Conservation (phyloP, 2,329 filamentous ascomycete species). For the Apiospora marii region DNA sequence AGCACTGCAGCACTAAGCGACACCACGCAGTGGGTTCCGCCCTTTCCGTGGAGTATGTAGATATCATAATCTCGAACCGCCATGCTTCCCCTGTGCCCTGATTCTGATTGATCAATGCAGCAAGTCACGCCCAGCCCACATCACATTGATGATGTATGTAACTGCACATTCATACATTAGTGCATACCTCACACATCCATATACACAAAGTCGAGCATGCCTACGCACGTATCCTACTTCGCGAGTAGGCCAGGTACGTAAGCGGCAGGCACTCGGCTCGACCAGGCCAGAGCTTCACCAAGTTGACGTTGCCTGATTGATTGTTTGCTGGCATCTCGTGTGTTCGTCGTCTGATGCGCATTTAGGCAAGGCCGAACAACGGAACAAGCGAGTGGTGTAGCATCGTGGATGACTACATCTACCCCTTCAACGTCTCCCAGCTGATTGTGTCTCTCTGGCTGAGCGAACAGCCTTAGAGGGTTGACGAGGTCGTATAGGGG, state of each 20-base stretch:
- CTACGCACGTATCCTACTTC: background rate
- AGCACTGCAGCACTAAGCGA: background rate
- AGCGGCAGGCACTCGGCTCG: background rate
- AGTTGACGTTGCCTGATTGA: background rate
- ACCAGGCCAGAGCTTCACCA: background rate
- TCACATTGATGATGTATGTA: background rate
- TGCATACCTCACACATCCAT: background rate
- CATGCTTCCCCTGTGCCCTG: background rate
- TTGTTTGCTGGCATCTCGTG: conserved; percentile 5
- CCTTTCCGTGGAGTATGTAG: background rate
- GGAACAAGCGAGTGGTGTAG: background rate
- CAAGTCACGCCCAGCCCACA: background rate
- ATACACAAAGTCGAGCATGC: background rate
- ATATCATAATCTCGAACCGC: background rate
- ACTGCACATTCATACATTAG: background rate
- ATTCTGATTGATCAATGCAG: conserved; percentile 8
- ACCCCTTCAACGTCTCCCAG: background rate
- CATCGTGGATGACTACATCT: background rate
- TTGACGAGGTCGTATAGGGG: background rate
- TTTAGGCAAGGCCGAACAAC: background rate
- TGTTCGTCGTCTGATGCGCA: background rate
- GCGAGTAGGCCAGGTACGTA: conserved; percentile 10
- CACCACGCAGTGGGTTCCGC: background rate
- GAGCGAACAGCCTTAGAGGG: background rate
- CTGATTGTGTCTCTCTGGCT: background rate